phyloP scores from a whole-genome alignment of 2,329 filamentous ascomycete genomes.

The Penicillium verrucosum region DNA sequence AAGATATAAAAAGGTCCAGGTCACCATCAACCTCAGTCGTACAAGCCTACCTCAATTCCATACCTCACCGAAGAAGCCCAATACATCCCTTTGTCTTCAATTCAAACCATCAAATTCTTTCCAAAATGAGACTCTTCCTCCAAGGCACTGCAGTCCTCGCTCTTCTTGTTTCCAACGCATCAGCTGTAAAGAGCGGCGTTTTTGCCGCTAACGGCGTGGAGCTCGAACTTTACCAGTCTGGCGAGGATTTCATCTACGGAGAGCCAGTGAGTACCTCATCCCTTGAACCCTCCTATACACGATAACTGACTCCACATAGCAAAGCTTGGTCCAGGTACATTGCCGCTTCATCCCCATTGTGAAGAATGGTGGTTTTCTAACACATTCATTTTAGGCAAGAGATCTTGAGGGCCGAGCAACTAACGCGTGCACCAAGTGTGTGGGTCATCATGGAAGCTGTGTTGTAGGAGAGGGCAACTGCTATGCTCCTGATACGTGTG shows the following conservation, averaged over 20 bases:
- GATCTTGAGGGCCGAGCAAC: background rate
- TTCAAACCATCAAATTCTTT: background rate
- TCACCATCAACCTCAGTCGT: background rate
- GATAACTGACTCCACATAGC: background rate
- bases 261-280: background rate
- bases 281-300: background rate
- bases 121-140: background rate
- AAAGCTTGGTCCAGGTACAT: background rate
- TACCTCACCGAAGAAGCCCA: background rate
- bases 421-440: conserved; percentile 1
- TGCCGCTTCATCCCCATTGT: accelerated
- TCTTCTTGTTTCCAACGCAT: background rate
- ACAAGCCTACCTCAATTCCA: background rate
- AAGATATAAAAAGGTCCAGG: background rate
- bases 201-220: background rate
- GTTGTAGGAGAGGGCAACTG: conserved; percentile 1
- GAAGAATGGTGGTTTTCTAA: background rate
- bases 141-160: background rate
- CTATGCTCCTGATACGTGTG: conserved; percentile 1
- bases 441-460: conserved; percentile 6
- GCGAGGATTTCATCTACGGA: background rate
- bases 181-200: background rate
- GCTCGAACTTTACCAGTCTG: background rate
- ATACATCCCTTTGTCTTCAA: background rate
- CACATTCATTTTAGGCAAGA: background rate